Base-by-base conservation (phyloP, 352 stramenopile genomes). In the Phytophthora meadii region DNA sequence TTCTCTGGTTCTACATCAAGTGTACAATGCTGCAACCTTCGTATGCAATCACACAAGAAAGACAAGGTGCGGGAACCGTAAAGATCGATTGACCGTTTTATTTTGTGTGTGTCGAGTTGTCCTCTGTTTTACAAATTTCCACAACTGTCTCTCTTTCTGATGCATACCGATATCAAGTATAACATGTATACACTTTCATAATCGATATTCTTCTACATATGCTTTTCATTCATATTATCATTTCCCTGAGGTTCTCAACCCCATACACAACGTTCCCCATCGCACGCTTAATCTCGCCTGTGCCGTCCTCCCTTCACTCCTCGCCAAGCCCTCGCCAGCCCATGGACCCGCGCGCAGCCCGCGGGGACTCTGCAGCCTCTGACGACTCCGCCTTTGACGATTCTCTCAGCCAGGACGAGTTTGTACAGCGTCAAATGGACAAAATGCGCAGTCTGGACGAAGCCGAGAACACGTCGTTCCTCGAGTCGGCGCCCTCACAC, bases 321-420 rank as follows among this genome's bases (percentile, higher is more conserved):
- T 39, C 12, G 32, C 17, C 36, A 19, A 14, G 15, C 7, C 24
- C 5, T 15, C 8, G 14, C 4, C 14, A 47, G 27, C 19, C 6
- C 37, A 75, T 75, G 67, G 63, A 72, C 48, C 41, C 62, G 15
- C 54, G 66, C 40, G 54, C 53, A 17, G 39, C 57, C 9, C 61
- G 60, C 42, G 53, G 49, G 22, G 65, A 79, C 54, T 85, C 69
- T 34, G 53, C 68, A 46, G 56, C 49, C 60, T 87, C 77, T 36
- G 67, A 88, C 37, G 79, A 88, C 68, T 84, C 78, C 51, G 65
- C 68, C 36, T 84, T 84, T 41, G 79, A 86, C 54, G 70, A 85
- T 32, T 53, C 55, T n/a, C 68, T 92, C 19, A 75, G 81, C 14
- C 61, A 57, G 27, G 66, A 89, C 58, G 75, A 84, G 56, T 79